Evolutionary conservation across 129 eudicot species (phyloP).

Genomic region (Solidago caesia): DNA sequence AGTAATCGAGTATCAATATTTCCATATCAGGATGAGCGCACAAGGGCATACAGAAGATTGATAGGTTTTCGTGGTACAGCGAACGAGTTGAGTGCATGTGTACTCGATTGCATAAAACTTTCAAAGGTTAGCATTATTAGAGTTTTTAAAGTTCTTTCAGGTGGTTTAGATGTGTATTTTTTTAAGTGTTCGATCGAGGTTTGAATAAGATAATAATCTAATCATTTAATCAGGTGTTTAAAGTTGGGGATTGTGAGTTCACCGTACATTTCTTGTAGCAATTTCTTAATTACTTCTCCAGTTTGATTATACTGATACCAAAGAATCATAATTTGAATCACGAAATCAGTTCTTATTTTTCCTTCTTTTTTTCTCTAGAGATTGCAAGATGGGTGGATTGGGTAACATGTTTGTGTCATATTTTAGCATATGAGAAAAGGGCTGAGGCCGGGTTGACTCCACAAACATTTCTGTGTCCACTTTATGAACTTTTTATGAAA

Average conservation of each 20-base stretch:
- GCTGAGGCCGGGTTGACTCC: too few species aligned
- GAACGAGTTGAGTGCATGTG: conserved; percentile 73
- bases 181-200: neutral
- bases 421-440: too few species aligned
- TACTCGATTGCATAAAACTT: conserved; percentile 64
- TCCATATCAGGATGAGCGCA: conserved; percentile 66
- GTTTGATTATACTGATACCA: too few species aligned
- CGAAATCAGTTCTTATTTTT: too few species aligned
- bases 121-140: conserved; percentile 61
- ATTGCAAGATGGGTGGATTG: too few species aligned
- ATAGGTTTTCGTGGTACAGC: conserved; percentile 63
- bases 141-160: conserved; percentile 11
- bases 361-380: too few species aligned
- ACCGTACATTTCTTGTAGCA: too few species aligned
- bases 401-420: too few species aligned
- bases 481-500: neutral
- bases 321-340: too few species aligned
- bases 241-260: neutral
- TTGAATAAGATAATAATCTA: neutral
- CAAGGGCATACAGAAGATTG: conserved; percentile 58
- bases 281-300: too few species aligned
- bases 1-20: conserved; percentile 10
- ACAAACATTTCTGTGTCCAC: neutral
- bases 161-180: conserved; percentile 16
- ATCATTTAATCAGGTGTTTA: neutral